These are phyloP conservation scores for Tuber umbilicatum DNA, from an alignment of 495 filamentous ascomycete species.

Conservation along the genomic window DNA sequence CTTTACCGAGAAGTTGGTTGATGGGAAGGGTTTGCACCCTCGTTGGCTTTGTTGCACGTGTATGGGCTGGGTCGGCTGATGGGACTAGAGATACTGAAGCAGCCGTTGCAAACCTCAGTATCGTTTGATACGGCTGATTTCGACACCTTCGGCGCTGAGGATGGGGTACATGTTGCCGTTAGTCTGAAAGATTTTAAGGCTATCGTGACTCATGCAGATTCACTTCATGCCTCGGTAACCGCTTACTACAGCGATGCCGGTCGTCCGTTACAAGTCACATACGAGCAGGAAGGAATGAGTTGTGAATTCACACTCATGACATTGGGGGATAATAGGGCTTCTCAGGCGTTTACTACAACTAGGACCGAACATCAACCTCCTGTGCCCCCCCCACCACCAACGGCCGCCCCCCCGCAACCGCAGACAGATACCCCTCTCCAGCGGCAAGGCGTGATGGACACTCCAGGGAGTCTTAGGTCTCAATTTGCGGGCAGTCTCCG, in stretches of 20 bases:
- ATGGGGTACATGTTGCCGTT: slow-evolving; percentile 75
- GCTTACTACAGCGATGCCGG: slow-evolving; percentile 75
- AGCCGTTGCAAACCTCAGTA: slow-evolving; percentile 87
- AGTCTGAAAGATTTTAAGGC: slow-evolving; percentile 93
- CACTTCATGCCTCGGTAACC: slow-evolving; percentile 60
- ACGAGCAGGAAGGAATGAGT: slow-evolving; percentile 64
- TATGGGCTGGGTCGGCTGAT: slow-evolving; percentile 8
- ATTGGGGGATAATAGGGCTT: slow-evolving; percentile 61
- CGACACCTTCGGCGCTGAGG: slow-evolving; percentile 67
- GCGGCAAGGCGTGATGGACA: not conserved
- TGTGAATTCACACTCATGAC: slow-evolving; percentile 95
- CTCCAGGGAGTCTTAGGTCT: not conserved
- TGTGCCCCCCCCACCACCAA: not conserved
- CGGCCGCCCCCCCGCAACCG: not conserved
- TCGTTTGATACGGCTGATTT: slow-evolving; percentile 82
- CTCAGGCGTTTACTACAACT: slow-evolving; percentile 39
- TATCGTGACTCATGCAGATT: slow-evolving; percentile 76
- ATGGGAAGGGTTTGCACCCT: slow-evolving; percentile 61
- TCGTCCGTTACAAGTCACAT: slow-evolving; percentile 75
- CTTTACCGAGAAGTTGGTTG: slow-evolving; percentile 83
- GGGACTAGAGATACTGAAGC: slow-evolving; percentile 71
- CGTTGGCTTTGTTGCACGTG: not conserved
- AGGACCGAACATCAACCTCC: slow-evolving; percentile 8
- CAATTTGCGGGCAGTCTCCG: not conserved
- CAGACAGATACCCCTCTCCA: slow-evolving; percentile 1